Conservation (phyloP, 345 rosid species). For the Erodium maritimum region DNA sequence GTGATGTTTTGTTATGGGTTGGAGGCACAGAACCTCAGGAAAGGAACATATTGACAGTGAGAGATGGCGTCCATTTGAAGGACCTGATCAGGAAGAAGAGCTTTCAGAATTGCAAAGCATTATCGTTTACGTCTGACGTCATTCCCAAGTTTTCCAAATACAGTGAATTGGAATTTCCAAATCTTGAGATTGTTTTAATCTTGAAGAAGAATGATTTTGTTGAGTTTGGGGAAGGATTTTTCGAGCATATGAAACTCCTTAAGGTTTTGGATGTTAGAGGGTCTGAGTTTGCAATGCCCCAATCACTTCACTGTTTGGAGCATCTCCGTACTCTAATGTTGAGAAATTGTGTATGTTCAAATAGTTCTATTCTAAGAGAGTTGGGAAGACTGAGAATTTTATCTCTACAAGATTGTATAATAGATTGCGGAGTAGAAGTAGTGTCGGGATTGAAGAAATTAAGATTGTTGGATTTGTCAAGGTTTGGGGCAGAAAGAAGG, state of each 20-base stretch:
- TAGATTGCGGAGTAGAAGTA: background rate
- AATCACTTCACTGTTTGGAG: slow-evolving; percentile 1
- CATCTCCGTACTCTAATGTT: background rate
- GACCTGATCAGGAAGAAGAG: background rate
- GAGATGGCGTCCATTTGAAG: background rate
- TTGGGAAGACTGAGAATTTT: background rate
- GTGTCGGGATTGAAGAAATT: background rate
- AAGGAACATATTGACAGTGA: background rate
- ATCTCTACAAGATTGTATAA: background rate
- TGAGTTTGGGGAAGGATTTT: background rate
- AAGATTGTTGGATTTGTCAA: background rate
- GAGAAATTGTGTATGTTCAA: background rate
- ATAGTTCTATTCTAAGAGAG: background rate
- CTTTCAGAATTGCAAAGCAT: background rate
- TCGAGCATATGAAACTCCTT: background rate
- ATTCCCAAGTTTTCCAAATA: background rate
- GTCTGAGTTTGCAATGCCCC: background rate
- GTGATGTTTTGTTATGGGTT: background rate
- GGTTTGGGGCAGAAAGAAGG: background rate
- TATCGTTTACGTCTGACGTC: background rate
- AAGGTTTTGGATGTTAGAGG: background rate
- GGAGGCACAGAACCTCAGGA: background rate
- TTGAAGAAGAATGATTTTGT: background rate
- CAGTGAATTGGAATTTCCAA: background rate
- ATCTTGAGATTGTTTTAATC: background rate